Base-by-base conservation (phyloP, 495 filamentous ascomycete genomes). In the Bacidia rubella region DNA sequence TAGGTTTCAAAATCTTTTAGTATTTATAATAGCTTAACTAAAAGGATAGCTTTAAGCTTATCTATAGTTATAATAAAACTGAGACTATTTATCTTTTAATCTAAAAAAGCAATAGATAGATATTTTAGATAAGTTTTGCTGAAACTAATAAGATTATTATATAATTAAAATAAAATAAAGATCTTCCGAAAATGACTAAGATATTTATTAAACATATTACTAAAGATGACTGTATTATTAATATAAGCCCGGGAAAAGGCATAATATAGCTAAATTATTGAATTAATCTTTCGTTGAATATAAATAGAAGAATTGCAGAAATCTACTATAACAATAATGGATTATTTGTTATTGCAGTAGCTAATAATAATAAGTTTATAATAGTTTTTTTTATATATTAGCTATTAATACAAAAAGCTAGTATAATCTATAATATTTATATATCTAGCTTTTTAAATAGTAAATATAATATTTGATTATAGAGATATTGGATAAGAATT, bases 391-490 rank as follows among this genome's bases (percentile, higher is more conserved):
- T 17, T 7, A 7, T 46, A 32, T 2, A 56, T 24, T 9, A 22
- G 17, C 15, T 26, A 56, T 45, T 56, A 40, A 32, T 56, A 56
- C 21, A 56, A 56, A 44, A 52, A 56, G 1, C 7, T 21, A 1
- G 11, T 27, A 35, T 15, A 44, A 24, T 56, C 21, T 5, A 56
- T 26, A 23, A 52, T 27, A 10, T 1, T 56, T 20, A 56, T 56
- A 52, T 56, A 56, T 52, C 21, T 45, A 27, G 19, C 17, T 23
- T 24, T 32, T 22, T 32, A 20, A 12, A 56, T 40, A 22, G 25
- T 22, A 24, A n/a, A 5, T 22, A 40, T 56, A 43, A 56, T 38
- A 52, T 56, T 27, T 7, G 49, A 27, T 43, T 56, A 29, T 45
- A 56, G 24, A 24, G 29, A 24, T 35, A 51, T n/a, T 4, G 49